A percentile compares a stretch with the other conserved stretches of the same genome.
phyloP scores from a whole-genome alignment of 371 early-diverging fungal species.

The Mycotypha africana region DNA sequence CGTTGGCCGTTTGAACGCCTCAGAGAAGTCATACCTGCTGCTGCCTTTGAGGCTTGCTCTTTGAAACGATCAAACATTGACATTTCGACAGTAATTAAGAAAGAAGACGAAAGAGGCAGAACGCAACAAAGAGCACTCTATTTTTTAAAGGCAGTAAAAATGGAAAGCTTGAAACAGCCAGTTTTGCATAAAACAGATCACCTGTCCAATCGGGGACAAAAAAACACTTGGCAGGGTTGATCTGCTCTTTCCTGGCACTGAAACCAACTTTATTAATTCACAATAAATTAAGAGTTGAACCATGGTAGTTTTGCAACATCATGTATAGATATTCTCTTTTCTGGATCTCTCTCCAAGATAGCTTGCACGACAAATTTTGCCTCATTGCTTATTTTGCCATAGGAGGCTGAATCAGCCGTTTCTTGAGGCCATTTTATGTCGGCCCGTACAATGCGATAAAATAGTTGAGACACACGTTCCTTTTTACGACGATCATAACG shows the following conservation, averaged over 20 bases:
- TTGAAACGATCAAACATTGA: conserved; percentile 15
- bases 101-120: not conserved
- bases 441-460: conserved; percentile 40
- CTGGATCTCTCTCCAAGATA: conserved; percentile 33
- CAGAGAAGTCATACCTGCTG: conserved; percentile 20
- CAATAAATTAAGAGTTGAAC: too few species aligned
- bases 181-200: too few species aligned
- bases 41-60: conserved; percentile 28
- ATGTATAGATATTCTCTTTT: conserved; percentile 26
- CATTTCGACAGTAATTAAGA: not conserved
- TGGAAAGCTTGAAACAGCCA: not conserved
- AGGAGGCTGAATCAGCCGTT: conserved; percentile 10
- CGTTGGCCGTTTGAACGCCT: too few species aligned
- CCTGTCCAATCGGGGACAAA: too few species aligned
- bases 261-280: too few species aligned
- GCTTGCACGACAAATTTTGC: conserved; percentile 35
- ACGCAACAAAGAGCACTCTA: too few species aligned
- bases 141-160: too few species aligned
- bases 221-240: too few species aligned
- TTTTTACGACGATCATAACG: conserved; percentile 34
- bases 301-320: conserved; percentile 33
- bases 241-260: too few species aligned
- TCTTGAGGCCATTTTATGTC: conserved; percentile 42
- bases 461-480: conserved; percentile 38
- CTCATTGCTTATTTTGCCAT: conserved; percentile 7